Base-by-base conservation (phyloP, 148 eudicot genomes). In the Vaccinium corymbosum region DNA sequence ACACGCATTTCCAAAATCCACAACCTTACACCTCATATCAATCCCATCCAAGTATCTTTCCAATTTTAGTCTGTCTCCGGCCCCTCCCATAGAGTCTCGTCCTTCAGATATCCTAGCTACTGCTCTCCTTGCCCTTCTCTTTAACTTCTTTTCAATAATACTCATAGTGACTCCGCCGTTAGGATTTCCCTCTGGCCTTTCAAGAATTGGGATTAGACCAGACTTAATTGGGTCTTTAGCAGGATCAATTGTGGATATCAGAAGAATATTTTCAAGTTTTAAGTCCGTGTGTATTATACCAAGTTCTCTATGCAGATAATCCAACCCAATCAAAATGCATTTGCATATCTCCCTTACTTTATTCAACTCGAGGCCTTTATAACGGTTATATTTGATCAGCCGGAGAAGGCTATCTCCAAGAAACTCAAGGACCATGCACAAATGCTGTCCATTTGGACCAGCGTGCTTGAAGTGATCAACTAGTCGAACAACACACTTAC, bases 1-100 rank as follows among this genome's bases (percentile, higher is more conserved):
- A 83, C 99, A 94, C 42, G 99, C 99, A 84, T 94, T 97, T 68
- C 99, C 99, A 82, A 97, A 97, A 88, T 97, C 99, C 86, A 94
- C 99, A 82, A 97, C 86, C 85, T 94, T 94, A 85, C 99, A 97
- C 80, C 87, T 90, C 89, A 94, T 56, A 86, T 93, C 93, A 78
- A 97, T 92, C 75, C 93, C 97, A 71, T 97, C 94, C 78, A 97
- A 83, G 77, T 90, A 88, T 86, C 95, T 91, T 72, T 88, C 84
- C 51, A 90, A 83, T 88, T 93, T 92, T 52, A 88, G 86, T 61
- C 70, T 81, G 57, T 77, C 86, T 32, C 84, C 88, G 2, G 83
- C 82, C 85, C 90, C 95, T 83, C 88, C 93, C 91, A 92, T 86
- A 55, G 94, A 87, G 82, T 86, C 83, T 85, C 93, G 87, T 87